Evolutionary conservation across 192 early-diverging fungal species (phyloP).

Genomic region (Coemansia sp.): DNA sequence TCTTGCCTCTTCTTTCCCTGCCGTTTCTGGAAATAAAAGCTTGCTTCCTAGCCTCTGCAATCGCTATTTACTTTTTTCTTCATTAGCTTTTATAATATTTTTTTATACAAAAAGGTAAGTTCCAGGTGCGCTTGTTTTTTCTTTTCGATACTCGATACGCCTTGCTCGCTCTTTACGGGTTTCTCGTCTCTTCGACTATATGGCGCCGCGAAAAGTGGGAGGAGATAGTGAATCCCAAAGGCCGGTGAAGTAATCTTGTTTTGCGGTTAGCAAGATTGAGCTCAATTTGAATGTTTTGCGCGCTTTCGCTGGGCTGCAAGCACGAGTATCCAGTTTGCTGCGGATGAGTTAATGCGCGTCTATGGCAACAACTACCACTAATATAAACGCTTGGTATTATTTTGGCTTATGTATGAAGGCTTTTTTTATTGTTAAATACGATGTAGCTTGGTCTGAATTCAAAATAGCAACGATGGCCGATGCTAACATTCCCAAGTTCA

Average conservation of each 20-base stretch:
- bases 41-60: neutral
- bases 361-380: neutral
- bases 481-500: conserved; percentile 44
- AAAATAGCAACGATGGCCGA: conserved; percentile 35
- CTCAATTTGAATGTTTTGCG: neutral
- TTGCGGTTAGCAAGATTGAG: neutral
- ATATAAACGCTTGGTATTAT: neutral
- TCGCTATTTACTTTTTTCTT: conserved; percentile 2
- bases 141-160: neutral
- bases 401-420: neutral
- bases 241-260: neutral
- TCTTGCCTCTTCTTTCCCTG: conserved; percentile 1
- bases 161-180: neutral
- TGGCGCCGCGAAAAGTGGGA: neutral
- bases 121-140: neutral
- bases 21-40: neutral
- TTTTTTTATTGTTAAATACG: conserved; percentile 1
- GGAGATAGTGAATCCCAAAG: neutral
- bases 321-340: neutral
- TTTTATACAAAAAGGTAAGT: conserved; percentile 15
- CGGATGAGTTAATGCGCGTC: neutral
- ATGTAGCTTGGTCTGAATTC: conserved; percentile 22
- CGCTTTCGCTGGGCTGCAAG: neutral
- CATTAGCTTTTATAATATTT: conserved; percentile 8
- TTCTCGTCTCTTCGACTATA: neutral